Base-by-base conservation (phyloP, 495 filamentous ascomycete species). In the Bombardia bombarda region DNA sequence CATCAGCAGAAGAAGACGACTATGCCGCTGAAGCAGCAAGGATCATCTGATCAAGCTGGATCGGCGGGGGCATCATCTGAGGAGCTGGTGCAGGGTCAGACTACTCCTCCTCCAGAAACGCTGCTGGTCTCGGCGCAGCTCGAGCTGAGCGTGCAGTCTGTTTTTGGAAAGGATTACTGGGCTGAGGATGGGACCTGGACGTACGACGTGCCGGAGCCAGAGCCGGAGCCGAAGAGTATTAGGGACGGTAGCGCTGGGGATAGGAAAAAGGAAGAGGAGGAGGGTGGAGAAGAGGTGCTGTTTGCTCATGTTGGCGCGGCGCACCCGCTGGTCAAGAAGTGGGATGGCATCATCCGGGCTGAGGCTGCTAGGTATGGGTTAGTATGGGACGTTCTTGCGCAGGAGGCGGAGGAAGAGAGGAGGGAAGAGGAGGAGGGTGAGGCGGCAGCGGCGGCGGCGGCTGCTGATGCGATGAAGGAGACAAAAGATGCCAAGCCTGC, bases 111-210 rank as follows among this genome's bases (percentile, higher is more conserved):
- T n/a, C n/a, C n/a, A n/a, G n/a, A n/a, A n/a, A 32, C 32, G 12
- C 45, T 86, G 19, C 60, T 79, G 30, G 56, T 57, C 14, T 47
- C 68, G 12, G 86, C 84, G 8, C 58, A 69, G 26, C 56, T 56
- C 32, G 85, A 90, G 33, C 53, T 95, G 43, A 64, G 62, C 26
- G 68, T 83, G 18, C 68, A 73, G 44, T 63, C 59, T 36, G 63
- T 94, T 8, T 90, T 90, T 68, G 74, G 70, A 1, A 62, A 50
- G 38, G 63, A 75, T 26, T 85, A 62, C 49, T 84, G 80, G 63
- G 68, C 67, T 7, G 64, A 64, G 24, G 74, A 80, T 45, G 84
- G 80, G 8, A 68, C 70, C 9, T 86, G 83, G 71, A 73, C 55
- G 54, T 87, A 78, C 63, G 65, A 68, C 0, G 71, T 83, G 8